These are phyloP conservation scores for Lactarius sp. DNA, from an alignment of 768 basidiomycete genomes.

Conservation along the genomic window DNA sequence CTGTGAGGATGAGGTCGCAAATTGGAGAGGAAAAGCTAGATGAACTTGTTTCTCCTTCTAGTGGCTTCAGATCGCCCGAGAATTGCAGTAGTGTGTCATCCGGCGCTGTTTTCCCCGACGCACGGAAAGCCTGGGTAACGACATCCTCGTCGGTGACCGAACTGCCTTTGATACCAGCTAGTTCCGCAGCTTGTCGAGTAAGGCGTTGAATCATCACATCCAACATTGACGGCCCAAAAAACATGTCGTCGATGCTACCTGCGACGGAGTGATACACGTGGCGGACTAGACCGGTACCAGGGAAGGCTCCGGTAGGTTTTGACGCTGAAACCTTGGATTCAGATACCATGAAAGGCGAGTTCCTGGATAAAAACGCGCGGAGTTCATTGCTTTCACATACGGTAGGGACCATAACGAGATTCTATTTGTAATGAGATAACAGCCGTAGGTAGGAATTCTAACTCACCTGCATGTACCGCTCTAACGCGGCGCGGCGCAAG, in stretches of 20 bases:
- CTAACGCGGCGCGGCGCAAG: constrained; percentile 66
- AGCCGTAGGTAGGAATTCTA: neutral
- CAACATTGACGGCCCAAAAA: constrained; percentile 93
- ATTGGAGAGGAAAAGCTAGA: constrained; percentile 91
- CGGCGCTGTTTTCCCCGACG: constrained; percentile 57
- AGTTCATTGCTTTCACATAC: constrained; percentile 82
- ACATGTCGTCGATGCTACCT: constrained; percentile 95
- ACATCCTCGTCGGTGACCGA: constrained; percentile 80
- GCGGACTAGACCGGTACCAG: constrained; percentile 73
- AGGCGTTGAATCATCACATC: constrained; percentile 92
- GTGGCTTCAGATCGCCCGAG: constrained; percentile 69
- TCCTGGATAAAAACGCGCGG: constrained; percentile 79
- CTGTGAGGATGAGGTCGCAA: constrained; percentile 85
- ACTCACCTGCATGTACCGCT: constrained; percentile 86
- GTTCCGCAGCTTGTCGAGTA: constrained; percentile 83
- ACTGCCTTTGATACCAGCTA: constrained; percentile 76
- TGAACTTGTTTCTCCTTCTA: constrained; percentile 84
- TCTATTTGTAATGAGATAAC: constrained; percentile 40
- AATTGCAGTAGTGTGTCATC: constrained; percentile 70
- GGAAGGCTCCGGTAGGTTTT: constrained; percentile 48
- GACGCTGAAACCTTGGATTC: constrained; percentile 34
- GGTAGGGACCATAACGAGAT: constrained; percentile 61
- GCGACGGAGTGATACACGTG: constrained; percentile 89
- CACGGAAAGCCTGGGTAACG: constrained; percentile 72
- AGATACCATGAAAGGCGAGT: constrained; percentile 73